phyloP scores from a whole-genome alignment of 2,329 filamentous ascomycete species.

The Exophiala alcalophila region DNA sequence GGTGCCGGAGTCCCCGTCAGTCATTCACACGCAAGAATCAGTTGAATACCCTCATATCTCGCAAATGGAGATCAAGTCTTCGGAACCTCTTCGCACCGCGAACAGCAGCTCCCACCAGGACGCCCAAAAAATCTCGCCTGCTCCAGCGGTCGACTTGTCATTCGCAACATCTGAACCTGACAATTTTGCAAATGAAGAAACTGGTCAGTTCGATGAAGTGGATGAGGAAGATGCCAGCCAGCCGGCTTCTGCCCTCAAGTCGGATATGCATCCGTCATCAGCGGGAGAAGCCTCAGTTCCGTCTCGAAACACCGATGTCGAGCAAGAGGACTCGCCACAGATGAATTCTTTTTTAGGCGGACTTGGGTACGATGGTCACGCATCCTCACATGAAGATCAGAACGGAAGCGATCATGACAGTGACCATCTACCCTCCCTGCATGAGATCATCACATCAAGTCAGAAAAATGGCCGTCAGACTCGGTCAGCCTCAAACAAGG shows the following conservation, averaged over 20 bases:
- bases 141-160: slow-evolving; percentile 16
- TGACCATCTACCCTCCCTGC: slow-evolving; percentile 26
- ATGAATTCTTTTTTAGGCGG: slow-evolving; percentile 24
- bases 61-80: slow-evolving; percentile 24
- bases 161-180: slow-evolving; percentile 11
- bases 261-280: slow-evolving; percentile 21
- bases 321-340: slow-evolving; percentile 3
- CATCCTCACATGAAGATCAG: slow-evolving; percentile 25
- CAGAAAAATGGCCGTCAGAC: slow-evolving; percentile 9
- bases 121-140: slow-evolving; percentile 27
- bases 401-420: slow-evolving; percentile 19
- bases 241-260: slow-evolving; percentile 2
- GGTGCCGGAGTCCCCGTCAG: slow-evolving; percentile 17
- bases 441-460: slow-evolving; percentile 22
- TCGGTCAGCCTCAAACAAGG: slow-evolving; percentile 4
- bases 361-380: slow-evolving; percentile 25
- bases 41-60: slow-evolving; percentile 30
- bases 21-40: slow-evolving; percentile 24
- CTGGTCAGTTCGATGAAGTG: not conserved
- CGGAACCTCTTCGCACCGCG: slow-evolving; percentile 6
- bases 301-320: not conserved
- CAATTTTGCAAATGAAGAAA: not conserved
- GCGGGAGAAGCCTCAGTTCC: slow-evolving; percentile 3
- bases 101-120: slow-evolving; percentile 30
- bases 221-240: slow-evolving; percentile 9